Evolutionary conservation across 495 filamentous ascomycete genomes (phyloP).

Genomic region (Lophiostoma macrostomum): DNA sequence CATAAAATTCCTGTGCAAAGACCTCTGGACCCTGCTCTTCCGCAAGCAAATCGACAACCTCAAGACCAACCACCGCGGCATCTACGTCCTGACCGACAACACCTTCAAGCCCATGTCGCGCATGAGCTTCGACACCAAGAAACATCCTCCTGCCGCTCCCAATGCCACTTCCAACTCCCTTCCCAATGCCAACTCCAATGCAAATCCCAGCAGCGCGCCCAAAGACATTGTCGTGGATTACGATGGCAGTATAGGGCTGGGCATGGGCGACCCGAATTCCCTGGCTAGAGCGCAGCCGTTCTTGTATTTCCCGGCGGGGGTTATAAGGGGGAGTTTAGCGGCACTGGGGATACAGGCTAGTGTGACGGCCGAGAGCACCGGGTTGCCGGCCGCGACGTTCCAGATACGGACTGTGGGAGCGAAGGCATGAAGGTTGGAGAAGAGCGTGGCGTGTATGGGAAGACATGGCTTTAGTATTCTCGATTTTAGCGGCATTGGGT

Average conservation of each 20-base stretch:
- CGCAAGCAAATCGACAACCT: conserved; percentile 97
- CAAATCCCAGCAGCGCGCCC: background rate
- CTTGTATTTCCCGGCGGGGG: conserved; percentile 89
- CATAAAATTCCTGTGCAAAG: conserved; percentile 98
- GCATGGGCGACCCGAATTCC: conserved; percentile 36
- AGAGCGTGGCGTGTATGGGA: background rate
- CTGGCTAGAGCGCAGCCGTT: conserved; percentile 51
- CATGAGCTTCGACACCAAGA: conserved; percentile 69
- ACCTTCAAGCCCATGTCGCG: conserved; percentile 81
- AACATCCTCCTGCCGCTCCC: background rate
- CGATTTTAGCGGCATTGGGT: conserved; percentile 26
- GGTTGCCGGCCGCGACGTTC: conserved; percentile 85
- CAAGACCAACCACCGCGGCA: conserved; percentile 95
- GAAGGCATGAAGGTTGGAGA: conserved; percentile 44
- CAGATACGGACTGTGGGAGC: conserved; percentile 83
- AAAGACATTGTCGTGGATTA: no score
- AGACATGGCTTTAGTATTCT: background rate
- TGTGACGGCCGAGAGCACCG: conserved; percentile 82
- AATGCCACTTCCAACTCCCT: background rate
- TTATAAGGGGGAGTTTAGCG: conserved; percentile 83
- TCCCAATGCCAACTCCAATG: background rate
- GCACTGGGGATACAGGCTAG: conserved; percentile 87
- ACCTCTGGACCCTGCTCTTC: conserved; percentile 91
- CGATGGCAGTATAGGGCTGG: conserved; percentile 63
- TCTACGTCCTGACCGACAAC: conserved; percentile 95